Percentiles rank a stretch among this genome's conserved stretches.
Conservation (phyloP, 139 green algal species). For the Haematococcus sp. region DNA sequence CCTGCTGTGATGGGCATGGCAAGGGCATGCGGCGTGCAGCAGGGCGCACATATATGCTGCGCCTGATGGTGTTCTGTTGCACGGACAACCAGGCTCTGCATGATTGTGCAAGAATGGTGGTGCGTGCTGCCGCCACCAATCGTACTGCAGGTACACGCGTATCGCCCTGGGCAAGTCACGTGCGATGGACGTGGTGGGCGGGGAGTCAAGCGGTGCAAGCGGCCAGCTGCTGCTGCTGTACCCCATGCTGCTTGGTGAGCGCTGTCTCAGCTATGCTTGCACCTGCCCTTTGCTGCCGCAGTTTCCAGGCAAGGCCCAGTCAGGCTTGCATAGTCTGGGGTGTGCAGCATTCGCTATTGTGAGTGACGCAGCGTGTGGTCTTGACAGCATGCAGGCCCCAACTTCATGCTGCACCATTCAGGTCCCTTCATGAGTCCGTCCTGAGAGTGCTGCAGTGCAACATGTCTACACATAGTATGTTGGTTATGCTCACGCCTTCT, state of each 20-base stretch:
- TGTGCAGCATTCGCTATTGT: not conserved
- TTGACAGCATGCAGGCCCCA: too few relatives aligned
- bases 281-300: not conserved
- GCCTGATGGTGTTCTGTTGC: too few relatives aligned
- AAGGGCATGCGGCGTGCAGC: constrained; percentile 15
- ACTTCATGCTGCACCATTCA: too few relatives aligned
- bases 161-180: constrained; percentile 89
- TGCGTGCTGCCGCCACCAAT: too few relatives aligned
- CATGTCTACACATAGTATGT: too few relatives aligned
- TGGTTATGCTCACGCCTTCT: too few relatives aligned
- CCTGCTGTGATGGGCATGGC: not conserved
- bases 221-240: constrained; percentile 89
- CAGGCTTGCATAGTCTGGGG: not conserved
- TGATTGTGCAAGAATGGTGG: too few relatives aligned
- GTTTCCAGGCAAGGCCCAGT: not conserved
- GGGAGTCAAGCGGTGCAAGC: constrained; percentile 66
- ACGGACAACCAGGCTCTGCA: too few relatives aligned
- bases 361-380: not conserved
- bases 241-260: constrained; percentile 73
- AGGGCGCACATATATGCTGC: too few relatives aligned
- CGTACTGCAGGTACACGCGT: constrained; percentile 89
- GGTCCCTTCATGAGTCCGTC: too few relatives aligned
- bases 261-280: not conserved
- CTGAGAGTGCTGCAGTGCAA: too few relatives aligned
- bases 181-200: constrained; percentile 87